Evolutionary conservation across 192 early-diverging fungal species (phyloP), one percentile per base, ranked within the genome.

Genomic region (Allomyces macrogynus): DNA sequence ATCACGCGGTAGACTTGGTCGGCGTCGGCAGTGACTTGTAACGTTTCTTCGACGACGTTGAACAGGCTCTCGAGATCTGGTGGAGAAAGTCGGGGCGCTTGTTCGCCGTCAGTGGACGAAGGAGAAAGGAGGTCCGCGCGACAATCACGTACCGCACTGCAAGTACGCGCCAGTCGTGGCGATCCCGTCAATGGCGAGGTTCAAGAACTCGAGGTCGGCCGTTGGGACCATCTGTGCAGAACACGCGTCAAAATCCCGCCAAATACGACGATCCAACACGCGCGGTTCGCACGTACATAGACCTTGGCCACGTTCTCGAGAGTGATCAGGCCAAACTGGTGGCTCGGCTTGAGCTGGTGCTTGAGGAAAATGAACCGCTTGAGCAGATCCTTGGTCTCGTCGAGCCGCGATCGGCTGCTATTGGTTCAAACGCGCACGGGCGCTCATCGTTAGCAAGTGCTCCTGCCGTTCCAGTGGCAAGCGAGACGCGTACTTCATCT

Each of bases 321-420:
- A 1, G 49, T 57, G 49, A 57, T 57, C 16, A 57, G 12, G 12
- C 49, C 49, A 14, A 57, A 57, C 20, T 57, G 49, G 20, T 57
- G 49, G 49, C 49, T 57, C 49, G 49, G 49, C 20, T 57, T 57
- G 20, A 57, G 12, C 16, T 20, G 12, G 3, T 57, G 49, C 49
- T 57, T 57, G 16, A 57, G 49, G 49, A 20, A 57, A 57, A 57
- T 57, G 49, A 57, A 57, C 49, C 49, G 49, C 49, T 57, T 57
- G 49, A 57, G 49, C 20, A 57, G 49, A 3, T 57, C 49, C 49
- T 57, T 57, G 49, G 49, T 57, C 49, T 57, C 49, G 49, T 57
- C 49, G 16, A 57, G 20, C 16, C 49, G 49, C 49, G 49, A 57
- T 14, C 49, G 49, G 16, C 49, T 40, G 32, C 32, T 40, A 7